Base-by-base conservation (phyloP, 768 basidiomycete genomes). In the Dioszegia aurantiaca region DNA sequence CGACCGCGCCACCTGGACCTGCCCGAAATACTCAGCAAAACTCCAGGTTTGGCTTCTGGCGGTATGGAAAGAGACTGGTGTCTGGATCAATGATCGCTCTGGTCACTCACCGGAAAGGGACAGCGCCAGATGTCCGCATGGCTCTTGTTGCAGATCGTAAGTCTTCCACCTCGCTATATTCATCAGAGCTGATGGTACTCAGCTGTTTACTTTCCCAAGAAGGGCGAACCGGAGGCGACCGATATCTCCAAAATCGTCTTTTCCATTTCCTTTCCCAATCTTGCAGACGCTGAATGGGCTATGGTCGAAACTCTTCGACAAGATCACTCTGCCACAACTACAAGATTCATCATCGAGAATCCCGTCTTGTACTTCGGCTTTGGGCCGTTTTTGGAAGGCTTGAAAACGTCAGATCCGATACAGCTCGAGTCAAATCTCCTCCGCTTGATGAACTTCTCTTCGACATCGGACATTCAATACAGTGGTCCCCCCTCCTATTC, bases 281-380 rank as follows among this genome's bases (percentile, higher is more conserved):
- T 82, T 1, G 77, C 79, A 9, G 75, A 86, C 0, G 82, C 33
- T 5, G 86, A 64, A 69, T 21, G 37, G 21, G 55, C 56, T 10
- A 44, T 86, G 8, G 69, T 76, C 45, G 77, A 80, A 26, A 30
- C 48, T 9, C 12, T 48, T 8, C 26, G 46, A 16, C 21, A 43
- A 1, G 37, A 54, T 23, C 21, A 26, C 6, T 31, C 24, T 11
- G 9, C 26, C 16, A 14, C 16, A 6, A 17, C 30, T 6, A 62
- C 30, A 28, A 49, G 58, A 30, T 19, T 59, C 28, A 37, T 60
- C 14, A 12, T 63, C 12, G 62, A 63, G 42, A 43, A 48, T 0
- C 80, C 82, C 0, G 82, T 87, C 58, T 81, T 88, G 82, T 86
- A 81, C 59, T 86, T 86, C 60, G 78, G 84, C 0, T 81, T 86